Conservation (phyloP, 805 yeast genomes). For the Hemisphaericaspora nanyangensis region DNA sequence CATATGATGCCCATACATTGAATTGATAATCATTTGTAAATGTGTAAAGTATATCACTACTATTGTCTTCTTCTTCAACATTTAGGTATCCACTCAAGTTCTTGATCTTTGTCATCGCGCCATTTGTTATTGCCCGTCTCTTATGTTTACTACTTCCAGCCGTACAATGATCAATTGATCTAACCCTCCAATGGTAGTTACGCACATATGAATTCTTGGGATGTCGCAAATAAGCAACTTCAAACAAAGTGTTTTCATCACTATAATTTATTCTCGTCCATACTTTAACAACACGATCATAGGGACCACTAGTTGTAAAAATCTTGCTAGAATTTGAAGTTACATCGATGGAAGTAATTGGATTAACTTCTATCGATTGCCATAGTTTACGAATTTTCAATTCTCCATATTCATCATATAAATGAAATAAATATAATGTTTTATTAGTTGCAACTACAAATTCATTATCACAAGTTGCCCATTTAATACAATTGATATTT, state of each 20-base stretch:
- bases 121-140: conserved; percentile 12
- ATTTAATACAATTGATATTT: conserved; percentile 41
- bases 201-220: conserved; percentile 47
- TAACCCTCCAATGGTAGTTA: conserved; percentile 53
- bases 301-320: conserved; percentile 54
- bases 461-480: conserved; percentile 56
- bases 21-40: conserved; percentile 55
- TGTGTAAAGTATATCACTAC: conserved; percentile 51
- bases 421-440: conserved; percentile 51
- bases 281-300: conserved; percentile 66
- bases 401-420: conserved; percentile 44
- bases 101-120: conserved; percentile 32
- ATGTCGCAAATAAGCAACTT: conserved; percentile 65
- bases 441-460: conserved; percentile 55
- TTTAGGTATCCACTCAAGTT: conserved; percentile 28
- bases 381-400: conserved; percentile 36
- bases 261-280: conserved; percentile 78
- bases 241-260: conserved; percentile 54
- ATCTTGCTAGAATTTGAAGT: conserved; percentile 68
- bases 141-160: conserved; percentile 4
- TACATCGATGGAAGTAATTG: conserved; percentile 53
- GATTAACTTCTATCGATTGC: conserved; percentile 54
- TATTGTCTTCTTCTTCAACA: conserved; percentile 21
- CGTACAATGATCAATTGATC: conserved; percentile 8
- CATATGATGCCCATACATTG: conserved; percentile 68